Evolutionary conservation across 2,329 filamentous ascomycete species (phyloP).

Genomic region (Paracamarosporium sp.): DNA sequence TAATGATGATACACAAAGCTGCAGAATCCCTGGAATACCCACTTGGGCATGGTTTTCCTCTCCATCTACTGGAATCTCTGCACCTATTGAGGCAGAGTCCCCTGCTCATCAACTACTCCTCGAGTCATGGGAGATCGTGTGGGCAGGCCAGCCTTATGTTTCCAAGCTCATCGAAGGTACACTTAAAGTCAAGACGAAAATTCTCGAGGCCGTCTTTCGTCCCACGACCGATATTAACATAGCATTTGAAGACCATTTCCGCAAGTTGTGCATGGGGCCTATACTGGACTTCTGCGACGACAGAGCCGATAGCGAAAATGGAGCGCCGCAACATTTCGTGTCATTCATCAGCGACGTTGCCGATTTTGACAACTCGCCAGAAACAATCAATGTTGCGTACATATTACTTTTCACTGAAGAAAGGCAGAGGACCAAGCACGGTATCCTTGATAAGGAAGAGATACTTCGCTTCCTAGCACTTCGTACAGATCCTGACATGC

Average conservation of each 20-base stretch:
- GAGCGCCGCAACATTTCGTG: not conserved
- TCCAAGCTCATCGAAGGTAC: not conserved
- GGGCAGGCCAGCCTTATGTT: not conserved
- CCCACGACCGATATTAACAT: not conserved
- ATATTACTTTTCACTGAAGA: not conserved
- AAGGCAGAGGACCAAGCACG: not conserved
- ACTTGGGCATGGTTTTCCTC: not conserved
- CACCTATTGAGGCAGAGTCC: no score
- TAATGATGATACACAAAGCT: not conserved
- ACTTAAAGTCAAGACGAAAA: not conserved
- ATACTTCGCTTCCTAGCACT: not conserved
- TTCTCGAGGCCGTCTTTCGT: not conserved
- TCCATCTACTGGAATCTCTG: not conserved
- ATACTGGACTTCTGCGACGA: not conserved
- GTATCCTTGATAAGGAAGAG: no score
- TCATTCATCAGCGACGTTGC: not conserved
- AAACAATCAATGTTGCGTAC: not conserved
- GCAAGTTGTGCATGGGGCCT: not conserved
- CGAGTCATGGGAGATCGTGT: not conserved
- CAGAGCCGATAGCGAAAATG: no score
- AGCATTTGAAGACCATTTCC: not conserved
- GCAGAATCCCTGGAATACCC: not conserved
- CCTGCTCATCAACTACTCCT: no score
- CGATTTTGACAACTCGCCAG: not conserved
- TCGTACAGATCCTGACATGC: not conserved